phyloP scores from a whole-genome alignment of 176 grass and related monocot genomes.

The Oryza rufipogon region DNA sequence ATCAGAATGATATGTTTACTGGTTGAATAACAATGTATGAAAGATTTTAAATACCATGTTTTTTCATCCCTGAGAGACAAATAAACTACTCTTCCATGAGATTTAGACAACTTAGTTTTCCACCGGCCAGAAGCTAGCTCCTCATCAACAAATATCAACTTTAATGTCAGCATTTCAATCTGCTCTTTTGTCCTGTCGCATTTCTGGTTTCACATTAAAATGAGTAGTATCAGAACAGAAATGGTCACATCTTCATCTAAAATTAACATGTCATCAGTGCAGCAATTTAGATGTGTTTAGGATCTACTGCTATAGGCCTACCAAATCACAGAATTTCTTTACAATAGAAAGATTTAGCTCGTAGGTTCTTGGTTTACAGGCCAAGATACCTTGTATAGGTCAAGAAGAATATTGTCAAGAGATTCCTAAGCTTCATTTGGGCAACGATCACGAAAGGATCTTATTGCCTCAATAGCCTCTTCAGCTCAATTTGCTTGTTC shows the following conservation, averaged over 20 bases:
- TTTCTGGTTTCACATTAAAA: constrained; percentile 63
- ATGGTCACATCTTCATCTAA: neutral
- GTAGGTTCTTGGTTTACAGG: neutral
- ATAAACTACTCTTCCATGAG: constrained; percentile 62
- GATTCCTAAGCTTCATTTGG: constrained; percentile 59
- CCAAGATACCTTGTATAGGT: constrained; percentile 60
- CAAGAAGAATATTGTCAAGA: constrained; percentile 69
- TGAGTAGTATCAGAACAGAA: constrained; percentile 11
- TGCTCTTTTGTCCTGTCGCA: constrained; percentile 66
- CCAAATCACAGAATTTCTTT: neutral
- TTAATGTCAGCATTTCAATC: constrained; percentile 66
- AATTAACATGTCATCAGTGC: neutral
- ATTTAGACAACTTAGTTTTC: constrained; percentile 64
- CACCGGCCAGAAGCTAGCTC: constrained; percentile 73
- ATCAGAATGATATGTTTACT: constrained; percentile 25
- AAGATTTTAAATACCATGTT: constrained; percentile 48
- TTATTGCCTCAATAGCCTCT: constrained; percentile 74
- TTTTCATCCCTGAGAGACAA: constrained; percentile 71
- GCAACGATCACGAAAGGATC: constrained; percentile 60
- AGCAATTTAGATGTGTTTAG: neutral
- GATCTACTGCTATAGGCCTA: constrained; percentile 13
- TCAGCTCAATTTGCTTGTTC: constrained; percentile 70
- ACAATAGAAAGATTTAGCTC: neutral
- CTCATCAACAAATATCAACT: constrained; percentile 66
- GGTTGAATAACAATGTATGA: neutral